Evolutionary conservation across 2,329 filamentous ascomycete genomes (phyloP), one percentile per base, ranked within the genome.

Genomic region (Boeremia lycopersici): DNA sequence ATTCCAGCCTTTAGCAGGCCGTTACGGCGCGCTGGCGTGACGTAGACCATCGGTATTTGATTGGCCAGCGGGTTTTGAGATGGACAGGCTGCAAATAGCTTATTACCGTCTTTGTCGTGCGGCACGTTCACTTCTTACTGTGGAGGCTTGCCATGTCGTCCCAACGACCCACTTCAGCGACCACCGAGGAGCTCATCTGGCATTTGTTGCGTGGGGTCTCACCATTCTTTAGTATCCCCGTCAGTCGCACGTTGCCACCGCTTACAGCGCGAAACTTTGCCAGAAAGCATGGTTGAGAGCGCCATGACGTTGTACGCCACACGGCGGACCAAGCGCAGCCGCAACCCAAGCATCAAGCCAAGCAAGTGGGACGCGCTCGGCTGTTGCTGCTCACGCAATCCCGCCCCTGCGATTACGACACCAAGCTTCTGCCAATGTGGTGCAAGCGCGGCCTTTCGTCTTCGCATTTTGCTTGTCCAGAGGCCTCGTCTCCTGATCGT

Each of bases 381-480:
- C 40, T 50, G 25, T 46, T 28, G 29, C 29, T 41, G 30, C 47
- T 44, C 41, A 40, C 34, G 53, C 48, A 40, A 57, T 55, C 33
- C 40, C 13, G 34, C 45, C 46, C 30, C 29, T n/a, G 23, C 7
- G 29, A 53, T 52, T 47, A 44, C 61, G 58, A 51, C 56, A 59
- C 54, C 49, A 61, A 63, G 59, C 59, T 52, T 63, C 53, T 51
- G 56, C 61, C 58, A 63, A 57, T 48, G 10, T 40, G 11, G 43
- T 41, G 34, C 30, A 59, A 46, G 42, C 43, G 30, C 25, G 41
- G 47, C 40, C 30, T 41, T 23, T 28, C 46, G 35, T 11, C 46
- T 55, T 57, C 34, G 19, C 17, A 12, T 41, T 47, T 49, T 55
- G 52, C 52, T 55, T 55, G 46, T 50, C 17, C 25, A 42, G 28